Evolutionary conservation across 805 yeast species (phyloP), one percentile per base, ranked within the genome.

Genomic region (Pichia sporocuriosa): DNA sequence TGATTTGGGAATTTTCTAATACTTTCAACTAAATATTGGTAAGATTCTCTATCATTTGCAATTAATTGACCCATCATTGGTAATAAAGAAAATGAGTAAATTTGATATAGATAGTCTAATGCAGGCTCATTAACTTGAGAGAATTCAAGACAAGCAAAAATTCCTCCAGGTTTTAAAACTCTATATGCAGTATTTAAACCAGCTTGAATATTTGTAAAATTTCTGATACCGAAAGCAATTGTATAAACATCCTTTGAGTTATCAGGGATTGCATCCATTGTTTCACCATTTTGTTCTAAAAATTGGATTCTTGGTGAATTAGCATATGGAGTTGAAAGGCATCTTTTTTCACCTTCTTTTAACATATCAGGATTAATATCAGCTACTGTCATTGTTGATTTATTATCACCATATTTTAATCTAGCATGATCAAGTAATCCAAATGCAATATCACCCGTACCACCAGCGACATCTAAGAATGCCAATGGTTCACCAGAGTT

Each of bases 321-420:
- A 39, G 75, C 79, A 68, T 83, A 81, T 41, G 69, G 69, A 27
- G 80, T 68, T 10, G 52, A 37, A 50, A 73, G 59, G 43, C 79
- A 81, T 58, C 98, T 75, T 55, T 78, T 73, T 53, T 82, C 82
- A 44, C 98, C 98, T 68, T 93, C 98, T 34, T 72, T 76, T 55
- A 93, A 73, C 98, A 93, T 93, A 60, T 93, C 97, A 4, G 95
- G 79, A 60, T 93, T 93, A 65, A 93, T 93, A 63, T 93, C 98
- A 4, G 87, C 94, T 37, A 93, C 77, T 8, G 89, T 86, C 93
- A 93, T 93, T 21, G 80, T 77, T 26, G 87, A 77, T 47, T 70
- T 68, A 29, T 63, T 71, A 65, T 93, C 98, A 43, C 83, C 81
- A 58, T 79, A 86, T 48, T 79, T 76, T 30, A 69, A 64, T 49